Percentiles rank a stretch among this genome's conserved stretches.
Conservation (phyloP, 73 alveolate species). For the Stentor roeselii region DNA sequence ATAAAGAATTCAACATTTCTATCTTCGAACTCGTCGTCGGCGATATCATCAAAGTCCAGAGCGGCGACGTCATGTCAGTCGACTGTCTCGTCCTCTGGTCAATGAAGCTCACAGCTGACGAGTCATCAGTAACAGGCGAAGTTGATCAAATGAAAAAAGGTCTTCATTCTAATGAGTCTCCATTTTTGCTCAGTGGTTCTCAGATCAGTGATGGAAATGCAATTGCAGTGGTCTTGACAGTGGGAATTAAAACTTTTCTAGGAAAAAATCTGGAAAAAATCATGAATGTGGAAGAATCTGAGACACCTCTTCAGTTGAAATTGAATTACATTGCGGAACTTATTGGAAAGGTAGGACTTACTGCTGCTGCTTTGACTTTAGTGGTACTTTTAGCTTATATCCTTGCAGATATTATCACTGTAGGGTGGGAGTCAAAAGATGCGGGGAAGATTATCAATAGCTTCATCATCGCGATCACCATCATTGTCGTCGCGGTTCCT, state of each 20-base stretch:
- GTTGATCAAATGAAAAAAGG: constrained; percentile 84
- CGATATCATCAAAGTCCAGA: constrained; percentile 78
- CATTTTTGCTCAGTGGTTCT: constrained; percentile 84
- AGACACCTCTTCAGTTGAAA: constrained; percentile 88
- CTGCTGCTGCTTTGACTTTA: constrained; percentile 76
- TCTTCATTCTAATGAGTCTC: constrained; percentile 59
- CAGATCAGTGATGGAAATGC: constrained; percentile 85
- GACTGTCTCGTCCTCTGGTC: constrained; percentile 85
- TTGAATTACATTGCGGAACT: constrained; percentile 82
- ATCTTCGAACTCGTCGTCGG: constrained; percentile 87
- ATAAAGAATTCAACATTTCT: constrained; percentile 59
- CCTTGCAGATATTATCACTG: constrained; percentile 40
- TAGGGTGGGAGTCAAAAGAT: constrained; percentile 52
- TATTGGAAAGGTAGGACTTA: constrained; percentile 87
- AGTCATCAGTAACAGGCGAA: constrained; percentile 93
- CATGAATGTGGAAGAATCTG: constrained; percentile 72
- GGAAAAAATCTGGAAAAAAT: constrained; percentile 68
- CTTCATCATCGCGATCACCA: constrained; percentile 86
- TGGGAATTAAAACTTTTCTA: constrained; percentile 80
- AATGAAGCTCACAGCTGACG: constrained; percentile 79
- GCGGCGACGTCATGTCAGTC: constrained; percentile 91
- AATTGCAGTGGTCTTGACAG: constrained; percentile 83
- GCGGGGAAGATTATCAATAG: constrained; percentile 69
- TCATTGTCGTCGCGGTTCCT: constrained; percentile 94
- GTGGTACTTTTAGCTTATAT: constrained; percentile 66